A percentile compares a stretch with the other conserved stretches of the same genome.
Conservation (phyloP, 139 green algal genomes). For the Chlamydomonas sp. region DNA sequence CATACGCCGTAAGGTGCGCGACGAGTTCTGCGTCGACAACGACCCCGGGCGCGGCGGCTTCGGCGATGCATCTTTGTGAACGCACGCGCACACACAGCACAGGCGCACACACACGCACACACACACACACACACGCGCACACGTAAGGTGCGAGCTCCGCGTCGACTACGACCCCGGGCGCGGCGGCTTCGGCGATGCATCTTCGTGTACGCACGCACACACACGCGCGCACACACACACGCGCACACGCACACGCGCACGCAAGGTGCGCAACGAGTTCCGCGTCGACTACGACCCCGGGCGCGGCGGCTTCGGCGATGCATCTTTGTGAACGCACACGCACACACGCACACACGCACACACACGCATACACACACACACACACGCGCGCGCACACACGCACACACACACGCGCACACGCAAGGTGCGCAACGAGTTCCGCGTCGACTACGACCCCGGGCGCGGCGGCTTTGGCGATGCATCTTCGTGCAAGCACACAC, state of each 20-base stretch:
- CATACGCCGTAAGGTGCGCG: neutral
- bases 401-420: neutral
- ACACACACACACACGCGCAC: constrained; percentile 24
- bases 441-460: constrained; percentile 84
- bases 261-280: constrained; percentile 1
- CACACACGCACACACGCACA: neutral
- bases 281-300: neutral
- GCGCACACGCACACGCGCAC: neutral
- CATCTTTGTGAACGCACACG: neutral
- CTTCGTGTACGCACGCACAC: neutral
- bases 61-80: neutral
- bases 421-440: constrained; percentile 94
- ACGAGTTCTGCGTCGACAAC: constrained; percentile 88
- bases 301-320: neutral
- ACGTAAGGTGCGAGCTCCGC: constrained; percentile 85
- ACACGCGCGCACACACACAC: neutral
- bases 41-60: constrained; percentile 73
- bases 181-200: constrained; percentile 53
- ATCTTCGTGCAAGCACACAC: neutral
- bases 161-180: constrained; percentile 84
- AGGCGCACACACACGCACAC: neutral
- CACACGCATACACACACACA: neutral
- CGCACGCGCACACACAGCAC: neutral
- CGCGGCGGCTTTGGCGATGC: constrained; percentile 49
- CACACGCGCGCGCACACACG: neutral